phyloP scores from a whole-genome alignment of 1,139 yeast species.

The Geotrichum candidum region DNA sequence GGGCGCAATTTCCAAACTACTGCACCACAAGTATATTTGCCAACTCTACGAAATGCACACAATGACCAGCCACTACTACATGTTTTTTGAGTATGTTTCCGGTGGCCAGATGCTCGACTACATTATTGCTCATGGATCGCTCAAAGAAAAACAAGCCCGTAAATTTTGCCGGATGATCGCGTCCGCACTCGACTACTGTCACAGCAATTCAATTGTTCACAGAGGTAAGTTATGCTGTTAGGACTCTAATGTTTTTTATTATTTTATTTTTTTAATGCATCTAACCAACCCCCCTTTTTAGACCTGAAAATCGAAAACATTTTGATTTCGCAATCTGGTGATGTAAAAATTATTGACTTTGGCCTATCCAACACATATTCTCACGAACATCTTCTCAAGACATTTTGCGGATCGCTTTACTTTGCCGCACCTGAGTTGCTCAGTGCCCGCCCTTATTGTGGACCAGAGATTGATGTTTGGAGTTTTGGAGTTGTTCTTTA shows the following conservation, averaged over 20 bases:
- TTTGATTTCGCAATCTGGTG: slow-evolving; percentile 89
- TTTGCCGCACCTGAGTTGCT: slow-evolving; percentile 98
- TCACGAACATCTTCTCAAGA: slow-evolving; percentile 65
- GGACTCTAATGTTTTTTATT: neutral
- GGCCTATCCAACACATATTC: slow-evolving; percentile 88
- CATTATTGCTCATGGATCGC: slow-evolving; percentile 91
- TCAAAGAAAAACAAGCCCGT: slow-evolving; percentile 90
- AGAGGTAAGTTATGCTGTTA: slow-evolving; percentile 36
- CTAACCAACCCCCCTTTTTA: slow-evolving; percentile 12
- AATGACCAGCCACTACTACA: slow-evolving; percentile 94
- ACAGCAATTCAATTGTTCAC: slow-evolving; percentile 89
- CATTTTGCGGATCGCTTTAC: slow-evolving; percentile 95
- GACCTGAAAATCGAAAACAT: slow-evolving; percentile 95
- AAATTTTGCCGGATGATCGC: slow-evolving; percentile 96
- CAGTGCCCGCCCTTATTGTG: slow-evolving; percentile 85
- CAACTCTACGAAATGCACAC: slow-evolving; percentile 89
- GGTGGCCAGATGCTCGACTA: slow-evolving; percentile 98
- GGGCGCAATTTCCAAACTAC: slow-evolving; percentile 84
- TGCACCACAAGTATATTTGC: slow-evolving; percentile 91
- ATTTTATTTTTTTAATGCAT: neutral
- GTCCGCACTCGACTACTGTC: slow-evolving; percentile 89
- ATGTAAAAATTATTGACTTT: slow-evolving; percentile 90
- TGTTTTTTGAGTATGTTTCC: slow-evolving; percentile 93
- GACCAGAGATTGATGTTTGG: slow-evolving; percentile 99
- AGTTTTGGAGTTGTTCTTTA: slow-evolving; percentile 94